These are phyloP conservation scores for Xerocomus potaroensis DNA, from an alignment of 768 basidiomycete genomes.

Conservation along the genomic window DNA sequence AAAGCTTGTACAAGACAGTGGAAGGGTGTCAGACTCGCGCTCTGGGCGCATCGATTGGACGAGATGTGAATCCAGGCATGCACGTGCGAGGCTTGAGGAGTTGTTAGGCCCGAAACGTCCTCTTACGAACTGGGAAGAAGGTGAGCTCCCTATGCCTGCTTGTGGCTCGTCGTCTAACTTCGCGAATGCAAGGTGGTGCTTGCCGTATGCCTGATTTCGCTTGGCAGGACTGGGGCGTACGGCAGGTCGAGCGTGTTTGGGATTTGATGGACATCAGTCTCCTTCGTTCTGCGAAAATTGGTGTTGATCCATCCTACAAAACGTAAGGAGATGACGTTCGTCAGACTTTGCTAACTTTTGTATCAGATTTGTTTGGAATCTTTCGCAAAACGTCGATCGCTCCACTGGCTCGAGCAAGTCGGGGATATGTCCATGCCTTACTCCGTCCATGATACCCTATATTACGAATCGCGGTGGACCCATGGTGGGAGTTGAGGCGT, in stretches of 20 bases:
- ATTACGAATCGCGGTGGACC: constrained; percentile 95
- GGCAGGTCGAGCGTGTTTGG: constrained; percentile 92
- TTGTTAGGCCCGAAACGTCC: constrained; percentile 77
- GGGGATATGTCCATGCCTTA: constrained; percentile 90
- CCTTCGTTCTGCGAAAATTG: constrained; percentile 74
- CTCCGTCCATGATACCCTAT: constrained; percentile 95
- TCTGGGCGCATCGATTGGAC: constrained; percentile 85
- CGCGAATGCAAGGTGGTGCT: constrained; percentile 52
- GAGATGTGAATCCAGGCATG: constrained; percentile 89
- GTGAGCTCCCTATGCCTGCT: constrained; percentile 34
- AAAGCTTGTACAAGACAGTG: constrained; percentile 70
- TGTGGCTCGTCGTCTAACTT: not conserved
- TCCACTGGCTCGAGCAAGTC: constrained; percentile 75
- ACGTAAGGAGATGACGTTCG: constrained; percentile 50
- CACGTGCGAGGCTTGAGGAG: constrained; percentile 82
- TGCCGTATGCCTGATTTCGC: constrained; percentile 86
- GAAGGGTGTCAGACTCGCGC: constrained; percentile 58
- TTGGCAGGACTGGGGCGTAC: constrained; percentile 92
- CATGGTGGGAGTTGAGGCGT: constrained; percentile 88
- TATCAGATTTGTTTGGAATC: constrained; percentile 84
- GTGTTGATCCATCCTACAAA: constrained; percentile 84
- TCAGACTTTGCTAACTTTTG: not conserved
- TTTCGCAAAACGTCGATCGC: constrained; percentile 95
- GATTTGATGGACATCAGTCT: constrained; percentile 92
- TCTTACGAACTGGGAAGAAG: constrained; percentile 91